Evolutionary conservation across 2,329 filamentous ascomycete species (phyloP).

Genomic region (Chaetomium sp.): DNA sequence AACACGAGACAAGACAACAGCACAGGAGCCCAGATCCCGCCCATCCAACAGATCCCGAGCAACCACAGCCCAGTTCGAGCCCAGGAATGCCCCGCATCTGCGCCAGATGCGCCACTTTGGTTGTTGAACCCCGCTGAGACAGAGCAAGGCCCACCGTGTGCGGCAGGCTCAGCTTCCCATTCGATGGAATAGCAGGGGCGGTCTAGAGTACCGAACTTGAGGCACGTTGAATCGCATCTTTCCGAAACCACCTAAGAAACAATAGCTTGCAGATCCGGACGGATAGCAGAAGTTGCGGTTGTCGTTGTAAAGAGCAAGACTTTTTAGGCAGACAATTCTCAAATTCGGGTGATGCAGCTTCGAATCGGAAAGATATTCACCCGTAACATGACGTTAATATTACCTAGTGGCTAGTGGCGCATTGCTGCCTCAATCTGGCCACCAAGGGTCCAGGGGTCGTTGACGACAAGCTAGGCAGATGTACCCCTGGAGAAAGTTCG

Average conservation of each 20-base stretch:
- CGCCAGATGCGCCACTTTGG: constrained; percentile 14
- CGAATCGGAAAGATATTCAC: background rate
- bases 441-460: constrained; percentile 2
- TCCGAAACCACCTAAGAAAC: background rate
- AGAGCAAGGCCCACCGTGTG: constrained; percentile 19
- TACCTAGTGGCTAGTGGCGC: background rate
- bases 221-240: background rate
- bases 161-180: constrained; percentile 1
- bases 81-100: constrained; percentile 21
- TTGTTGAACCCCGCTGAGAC: constrained; percentile 4
- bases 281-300: background rate
- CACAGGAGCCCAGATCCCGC: constrained; percentile 9
- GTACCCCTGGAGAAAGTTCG: constrained; percentile 7
- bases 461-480: background rate
- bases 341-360: too few relatives aligned
- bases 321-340: background rate
- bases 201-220: constrained; percentile 16
- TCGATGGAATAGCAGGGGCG: constrained; percentile 12
- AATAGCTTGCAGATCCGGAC: background rate
- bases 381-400: background rate
- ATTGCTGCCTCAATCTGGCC: constrained; percentile 23
- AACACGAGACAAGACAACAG: constrained; percentile 23
- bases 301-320: background rate
- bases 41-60: constrained; percentile 21
- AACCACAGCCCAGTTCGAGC: constrained; percentile 14